A percentile compares a stretch with the other conserved stretches of the same genome.
Conservation (phyloP, 306 rosid genomes). For the Inga laurina region DNA sequence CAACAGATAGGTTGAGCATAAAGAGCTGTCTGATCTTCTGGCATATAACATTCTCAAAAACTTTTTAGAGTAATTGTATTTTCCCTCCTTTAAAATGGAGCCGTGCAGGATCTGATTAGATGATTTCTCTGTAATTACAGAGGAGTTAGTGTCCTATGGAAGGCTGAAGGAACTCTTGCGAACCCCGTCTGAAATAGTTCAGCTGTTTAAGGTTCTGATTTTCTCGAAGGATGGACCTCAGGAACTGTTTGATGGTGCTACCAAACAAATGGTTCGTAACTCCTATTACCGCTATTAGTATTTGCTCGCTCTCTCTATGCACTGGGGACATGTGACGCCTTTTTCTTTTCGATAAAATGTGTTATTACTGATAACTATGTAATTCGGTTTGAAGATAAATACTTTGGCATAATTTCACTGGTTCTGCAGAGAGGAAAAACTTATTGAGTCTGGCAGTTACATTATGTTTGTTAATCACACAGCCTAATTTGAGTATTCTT, state of each 20-base stretch:
- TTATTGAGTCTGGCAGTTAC: not conserved
- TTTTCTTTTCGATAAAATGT: not conserved
- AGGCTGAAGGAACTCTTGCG: slow-evolving; percentile 32
- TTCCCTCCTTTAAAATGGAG: not conserved
- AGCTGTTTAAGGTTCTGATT: slow-evolving; percentile 43
- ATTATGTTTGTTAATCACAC: not conserved
- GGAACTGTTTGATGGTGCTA: slow-evolving; percentile 55
- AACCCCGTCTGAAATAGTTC: slow-evolving; percentile 46
- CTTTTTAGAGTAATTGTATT: not conserved
- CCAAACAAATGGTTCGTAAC: slow-evolving; percentile 37
- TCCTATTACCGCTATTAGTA: not conserved
- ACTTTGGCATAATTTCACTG: not conserved
- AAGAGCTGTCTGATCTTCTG: not conserved
- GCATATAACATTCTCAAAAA: not conserved
- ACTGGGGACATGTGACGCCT: not conserved
- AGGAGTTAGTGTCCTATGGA: slow-evolving; percentile 21
- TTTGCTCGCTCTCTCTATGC: not conserved
- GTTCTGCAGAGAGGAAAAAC: not conserved
- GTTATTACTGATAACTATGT: not conserved
- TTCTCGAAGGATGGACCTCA: slow-evolving; percentile 38
- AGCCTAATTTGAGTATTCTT: not conserved
- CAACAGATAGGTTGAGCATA: slow-evolving; percentile 52
- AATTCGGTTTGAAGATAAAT: not conserved
- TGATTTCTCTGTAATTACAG: slow-evolving; percentile 28
- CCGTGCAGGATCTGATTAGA: slow-evolving; percentile 13